A percentile compares a stretch with the other conserved stretches of the same genome.
Evolutionary conservation across 257 asterid species (phyloP).

Genomic region (Lantana camara): DNA sequence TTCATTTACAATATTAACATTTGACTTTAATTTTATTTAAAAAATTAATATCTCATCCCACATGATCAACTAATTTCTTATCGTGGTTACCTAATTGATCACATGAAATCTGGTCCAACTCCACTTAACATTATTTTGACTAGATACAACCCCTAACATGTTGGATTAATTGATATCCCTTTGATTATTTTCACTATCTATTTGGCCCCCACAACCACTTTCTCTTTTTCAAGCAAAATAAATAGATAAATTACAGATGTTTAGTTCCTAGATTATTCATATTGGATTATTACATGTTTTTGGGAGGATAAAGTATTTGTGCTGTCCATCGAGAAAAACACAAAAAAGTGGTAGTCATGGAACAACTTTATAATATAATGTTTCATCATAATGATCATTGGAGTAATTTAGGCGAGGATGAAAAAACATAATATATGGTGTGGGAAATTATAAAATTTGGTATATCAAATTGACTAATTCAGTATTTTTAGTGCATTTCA

Average conservation of each 20-base stretch:
- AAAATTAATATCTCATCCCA: no score
- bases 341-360: conserved; percentile 9
- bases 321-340: background rate
- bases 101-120: conserved; percentile 24
- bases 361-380: background rate
- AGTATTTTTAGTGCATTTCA: no score
- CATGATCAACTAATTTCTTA: no score
- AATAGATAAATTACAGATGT: background rate
- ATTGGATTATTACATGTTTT: conserved; percentile 4
- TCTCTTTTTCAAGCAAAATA: no score
- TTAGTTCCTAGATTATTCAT: conserved; percentile 3
- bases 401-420: background rate
- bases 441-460: no score
- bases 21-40: no score
- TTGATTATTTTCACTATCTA: conserved; percentile 11
- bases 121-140: conserved; percentile 24
- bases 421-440: background rate
- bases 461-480: no score
- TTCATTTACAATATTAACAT: no score
- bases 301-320: background rate
- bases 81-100: no score
- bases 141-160: conserved; percentile 11
- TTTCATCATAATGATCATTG: conserved; percentile 17
- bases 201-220: conserved; percentile 17
- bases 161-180: conserved; percentile 22